Base-by-base conservation (phyloP, 140 eudicot species). In the Cichorium intybus region DNA sequence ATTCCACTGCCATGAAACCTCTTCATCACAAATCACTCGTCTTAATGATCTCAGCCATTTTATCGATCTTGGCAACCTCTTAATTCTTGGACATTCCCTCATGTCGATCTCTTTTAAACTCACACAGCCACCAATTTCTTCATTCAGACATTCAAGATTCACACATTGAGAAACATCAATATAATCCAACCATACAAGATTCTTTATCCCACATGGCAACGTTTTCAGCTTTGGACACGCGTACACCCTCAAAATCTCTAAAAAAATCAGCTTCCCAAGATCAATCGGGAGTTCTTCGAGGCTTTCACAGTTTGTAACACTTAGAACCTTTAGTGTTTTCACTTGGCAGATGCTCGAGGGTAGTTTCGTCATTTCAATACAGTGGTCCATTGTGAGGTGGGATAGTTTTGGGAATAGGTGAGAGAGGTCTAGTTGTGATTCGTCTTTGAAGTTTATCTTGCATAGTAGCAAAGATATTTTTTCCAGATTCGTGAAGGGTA, bases 331-430 rank as follows among this genome's bases (percentile, higher is more conserved):
- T 31, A 91, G 82, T 1, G 79, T 47, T 6, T 60, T 75, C 75
- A 87, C 60, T 10, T 66, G 75, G 67, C 91, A 84, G 10, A 91
- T 71, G 56, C 85, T 82, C 2, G 85, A 51, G 17, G 95, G 96
- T 23, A 91, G 66, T 31, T 73, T 62, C 45, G 78, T 77, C 67
- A 92, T 66, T 41, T 88, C 80, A 23, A 81, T 68, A 66, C 98
- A 92, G 57, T 92, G 96, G 64, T 92, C 98, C 81, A 92, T 75
- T 21, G 95, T 79, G 68, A 92, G 88, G 77, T 85, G 95, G 10
- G 83, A 48, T 21, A 91, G 88, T 21, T 66, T 67, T 59, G 97
- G 97, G 79, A 91, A 91, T 2, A 82, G 80, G 48, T 18, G 45
- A 20, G 91, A 85, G 15, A 85, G 69, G 77, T 87, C 82, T 51